Percentiles rank a stretch among this genome's conserved stretches.
Conservation (phyloP, 768 basidiomycete genomes). For the Naganishia randhawae region DNA sequence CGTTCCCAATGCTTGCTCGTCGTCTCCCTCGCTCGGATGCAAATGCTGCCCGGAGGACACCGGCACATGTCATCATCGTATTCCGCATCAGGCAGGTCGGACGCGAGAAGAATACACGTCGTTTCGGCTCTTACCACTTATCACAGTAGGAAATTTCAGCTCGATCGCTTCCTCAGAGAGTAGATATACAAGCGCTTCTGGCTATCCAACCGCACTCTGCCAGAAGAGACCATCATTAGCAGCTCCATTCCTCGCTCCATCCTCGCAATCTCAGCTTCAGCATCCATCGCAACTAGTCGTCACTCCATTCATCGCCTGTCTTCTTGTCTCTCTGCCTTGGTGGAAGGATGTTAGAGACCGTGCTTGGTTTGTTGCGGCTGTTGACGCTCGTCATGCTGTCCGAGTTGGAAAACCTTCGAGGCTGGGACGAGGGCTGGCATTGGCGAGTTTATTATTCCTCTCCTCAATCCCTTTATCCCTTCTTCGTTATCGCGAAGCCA, state of each 20-base stretch:
- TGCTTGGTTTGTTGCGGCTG: constrained; percentile 7
- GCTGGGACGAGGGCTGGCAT: not conserved
- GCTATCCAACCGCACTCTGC: not conserved
- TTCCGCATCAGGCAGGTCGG: not conserved
- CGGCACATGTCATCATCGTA: not conserved
- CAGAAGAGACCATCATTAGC: not conserved
- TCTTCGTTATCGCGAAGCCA: constrained; percentile 22
- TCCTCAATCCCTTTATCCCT: not conserved
- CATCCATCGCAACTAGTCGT: not conserved
- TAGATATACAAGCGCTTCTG: not conserved
- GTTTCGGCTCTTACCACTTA: not conserved
- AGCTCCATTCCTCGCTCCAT: not conserved
- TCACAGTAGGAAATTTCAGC: not conserved
- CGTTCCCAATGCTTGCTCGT: constrained; percentile 1
- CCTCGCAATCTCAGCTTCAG: not conserved
- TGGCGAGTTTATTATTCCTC: not conserved
- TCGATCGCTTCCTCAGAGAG: not conserved
- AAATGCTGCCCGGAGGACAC: not conserved
- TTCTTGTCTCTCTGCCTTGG: not conserved
- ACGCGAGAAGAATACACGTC: not conserved
- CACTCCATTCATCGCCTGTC: constrained; percentile 8
- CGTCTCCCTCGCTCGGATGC: constrained; percentile 5
- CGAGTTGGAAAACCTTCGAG: not conserved
- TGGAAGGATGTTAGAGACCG: not conserved
- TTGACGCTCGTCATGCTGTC: not conserved